Evolutionary conservation across 2,329 filamentous ascomycete genomes (phyloP).

Genomic region (Neofusicoccum sp.): DNA sequence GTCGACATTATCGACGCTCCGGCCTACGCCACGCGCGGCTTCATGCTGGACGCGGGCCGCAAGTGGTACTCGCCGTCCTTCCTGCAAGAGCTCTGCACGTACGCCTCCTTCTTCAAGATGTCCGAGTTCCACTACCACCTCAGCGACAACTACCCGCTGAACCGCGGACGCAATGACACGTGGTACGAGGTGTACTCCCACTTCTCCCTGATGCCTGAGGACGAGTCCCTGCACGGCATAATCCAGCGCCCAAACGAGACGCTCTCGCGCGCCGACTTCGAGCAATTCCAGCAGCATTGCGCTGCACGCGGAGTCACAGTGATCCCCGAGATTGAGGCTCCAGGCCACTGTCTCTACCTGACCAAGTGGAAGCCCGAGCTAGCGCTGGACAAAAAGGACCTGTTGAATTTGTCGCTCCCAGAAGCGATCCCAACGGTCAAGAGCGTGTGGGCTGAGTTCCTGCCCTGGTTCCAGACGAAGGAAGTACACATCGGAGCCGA

Average conservation of each 20-base stretch:
- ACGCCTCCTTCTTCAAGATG: constrained; percentile 52
- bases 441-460: constrained; percentile 40
- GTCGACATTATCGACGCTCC: constrained; percentile 43
- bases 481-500: constrained; percentile 43
- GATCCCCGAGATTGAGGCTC: constrained; percentile 42
- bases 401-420: constrained; percentile 39
- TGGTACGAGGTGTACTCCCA: constrained; percentile 51
- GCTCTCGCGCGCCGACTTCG: constrained; percentile 36
- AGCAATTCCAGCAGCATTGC: constrained; percentile 40
- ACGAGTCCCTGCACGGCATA: constrained; percentile 36
- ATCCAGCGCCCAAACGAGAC: constrained; percentile 41
- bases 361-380: constrained; percentile 44
- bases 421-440: constrained; percentile 40
- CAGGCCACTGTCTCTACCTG: constrained; percentile 39
- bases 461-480: constrained; percentile 43
- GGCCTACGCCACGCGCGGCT: constrained; percentile 49
- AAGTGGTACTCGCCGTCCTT: constrained; percentile 49
- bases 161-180: constrained; percentile 50
- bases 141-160: constrained; percentile 54
- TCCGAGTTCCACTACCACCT: constrained; percentile 55
- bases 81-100: constrained; percentile 49
- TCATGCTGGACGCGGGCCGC: constrained; percentile 48
- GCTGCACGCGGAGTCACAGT: constrained; percentile 39
- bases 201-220: constrained; percentile 46
- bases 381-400: constrained; percentile 39